Conservation (phyloP, 1,284 basidiomycete species). For the Mycena sp. region DNA sequence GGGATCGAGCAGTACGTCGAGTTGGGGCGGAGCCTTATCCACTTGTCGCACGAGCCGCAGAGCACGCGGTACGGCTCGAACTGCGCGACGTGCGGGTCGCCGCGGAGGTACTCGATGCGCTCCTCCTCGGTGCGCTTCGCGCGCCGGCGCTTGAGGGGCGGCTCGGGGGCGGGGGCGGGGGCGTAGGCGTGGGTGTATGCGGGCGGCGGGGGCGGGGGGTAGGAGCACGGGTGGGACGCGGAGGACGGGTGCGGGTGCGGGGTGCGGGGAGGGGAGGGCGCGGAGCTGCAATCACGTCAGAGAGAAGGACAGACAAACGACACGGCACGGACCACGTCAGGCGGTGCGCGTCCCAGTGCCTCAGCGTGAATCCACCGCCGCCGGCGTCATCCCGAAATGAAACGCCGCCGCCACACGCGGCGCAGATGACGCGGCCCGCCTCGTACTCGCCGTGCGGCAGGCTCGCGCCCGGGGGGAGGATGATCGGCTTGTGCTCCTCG, state of each 20-base stretch:
- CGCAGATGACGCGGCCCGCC: constrained; percentile 66
- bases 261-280: background rate
- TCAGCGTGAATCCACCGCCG: constrained; percentile 68
- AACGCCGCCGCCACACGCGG: constrained; percentile 64
- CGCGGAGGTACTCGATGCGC: constrained; percentile 75
- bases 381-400: constrained; percentile 67
- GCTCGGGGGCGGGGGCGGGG: constrained; percentile 30
- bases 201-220: background rate
- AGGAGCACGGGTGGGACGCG: background rate
- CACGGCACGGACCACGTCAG: constrained; percentile 58
- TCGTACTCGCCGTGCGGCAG: constrained; percentile 53
- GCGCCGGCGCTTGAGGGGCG: constrained; percentile 68
- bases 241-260: background rate
- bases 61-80: constrained; percentile 83
- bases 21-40: constrained; percentile 82
- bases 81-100: constrained; percentile 78
- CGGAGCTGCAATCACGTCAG: background rate
- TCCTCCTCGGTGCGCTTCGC: constrained; percentile 83
- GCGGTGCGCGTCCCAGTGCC: constrained; percentile 75
- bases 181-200: background rate
- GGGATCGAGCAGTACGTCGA: constrained; percentile 87
- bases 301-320: background rate
- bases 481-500: constrained; percentile 31
- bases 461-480: constrained; percentile 30
- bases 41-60: constrained; percentile 81